Conservation (phyloP, 1,284 basidiomycete species). For the Cutaneotrichosporon cavernicola region DNA sequence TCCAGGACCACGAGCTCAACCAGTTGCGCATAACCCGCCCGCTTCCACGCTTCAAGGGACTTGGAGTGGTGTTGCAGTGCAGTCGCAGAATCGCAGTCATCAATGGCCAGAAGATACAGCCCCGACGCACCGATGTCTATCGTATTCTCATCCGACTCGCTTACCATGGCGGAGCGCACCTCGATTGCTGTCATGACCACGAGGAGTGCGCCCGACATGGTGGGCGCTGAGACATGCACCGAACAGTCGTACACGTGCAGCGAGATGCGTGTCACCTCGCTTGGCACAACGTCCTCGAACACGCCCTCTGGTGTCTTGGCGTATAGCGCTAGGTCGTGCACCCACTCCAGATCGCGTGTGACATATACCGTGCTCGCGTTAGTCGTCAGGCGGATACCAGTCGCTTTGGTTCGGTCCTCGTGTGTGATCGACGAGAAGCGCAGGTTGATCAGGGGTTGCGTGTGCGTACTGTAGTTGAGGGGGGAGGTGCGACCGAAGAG, state of each 20-base stretch:
- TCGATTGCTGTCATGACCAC: slow-evolving; percentile 66
- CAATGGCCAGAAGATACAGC: slow-evolving; percentile 62
- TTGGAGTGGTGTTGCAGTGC: slow-evolving; percentile 24
- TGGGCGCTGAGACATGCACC: slow-evolving; percentile 62
- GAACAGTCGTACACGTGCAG: slow-evolving; percentile 70
- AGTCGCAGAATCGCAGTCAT: slow-evolving; percentile 57
- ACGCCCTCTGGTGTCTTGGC: slow-evolving; percentile 85
- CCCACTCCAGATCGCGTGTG: slow-evolving; percentile 65
- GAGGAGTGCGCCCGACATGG: slow-evolving; percentile 64
- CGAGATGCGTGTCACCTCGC: slow-evolving; percentile 73
- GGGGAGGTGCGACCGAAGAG: slow-evolving; percentile 42
- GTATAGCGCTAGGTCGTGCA: slow-evolving; percentile 65
- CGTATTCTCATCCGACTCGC: slow-evolving; percentile 61
- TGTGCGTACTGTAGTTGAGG: slow-evolving; percentile 35
- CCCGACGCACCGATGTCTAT: slow-evolving; percentile 59
- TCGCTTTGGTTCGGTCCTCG: slow-evolving; percentile 73
- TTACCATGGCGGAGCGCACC: slow-evolving; percentile 69
- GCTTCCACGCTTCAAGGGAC: slow-evolving; percentile 62
- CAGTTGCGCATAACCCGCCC: slow-evolving; percentile 63
- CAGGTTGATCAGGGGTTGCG: slow-evolving; percentile 60
- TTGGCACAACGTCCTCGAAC: slow-evolving; percentile 90
- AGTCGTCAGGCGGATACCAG: slow-evolving; percentile 65
- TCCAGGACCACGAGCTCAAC: slow-evolving; percentile 61
- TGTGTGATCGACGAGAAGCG: slow-evolving; percentile 67
- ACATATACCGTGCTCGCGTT: slow-evolving; percentile 66